Conservation (phyloP, 192 early-diverging fungal genomes). For the Polychytrium aggregatum region DNA sequence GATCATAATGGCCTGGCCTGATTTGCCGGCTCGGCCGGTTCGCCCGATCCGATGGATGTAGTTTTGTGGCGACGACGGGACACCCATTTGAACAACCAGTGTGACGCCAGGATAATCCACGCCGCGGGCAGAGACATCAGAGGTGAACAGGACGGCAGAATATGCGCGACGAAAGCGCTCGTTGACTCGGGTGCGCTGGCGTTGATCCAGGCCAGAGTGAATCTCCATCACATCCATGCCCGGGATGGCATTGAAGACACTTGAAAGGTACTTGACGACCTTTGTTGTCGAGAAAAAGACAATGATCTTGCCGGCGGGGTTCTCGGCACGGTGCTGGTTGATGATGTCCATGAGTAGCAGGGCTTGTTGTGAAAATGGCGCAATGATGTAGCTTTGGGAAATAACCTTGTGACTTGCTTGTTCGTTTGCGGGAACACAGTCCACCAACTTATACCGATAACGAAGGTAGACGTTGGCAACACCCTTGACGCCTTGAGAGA, state of each 20-base stretch:
- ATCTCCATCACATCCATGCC: slow-evolving; percentile 44
- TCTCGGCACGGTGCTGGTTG: slow-evolving; percentile 39
- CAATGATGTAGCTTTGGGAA: slow-evolving; percentile 63
- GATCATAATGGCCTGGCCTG: slow-evolving; percentile 76
- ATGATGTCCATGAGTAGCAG: slow-evolving; percentile 54
- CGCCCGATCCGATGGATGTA: slow-evolving; percentile 96
- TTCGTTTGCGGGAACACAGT: slow-evolving; percentile 79
- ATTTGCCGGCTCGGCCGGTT: slow-evolving; percentile 88
- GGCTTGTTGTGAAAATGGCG: slow-evolving; percentile 52
- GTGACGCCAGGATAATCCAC: slow-evolving; percentile 93
- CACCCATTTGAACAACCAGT: slow-evolving; percentile 80
- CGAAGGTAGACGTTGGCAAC: slow-evolving; percentile 58
- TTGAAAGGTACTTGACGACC: slow-evolving; percentile 47
- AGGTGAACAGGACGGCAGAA: slow-evolving; percentile 69
- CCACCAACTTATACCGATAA: slow-evolving; percentile 56
- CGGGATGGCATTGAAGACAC: slow-evolving; percentile 39
- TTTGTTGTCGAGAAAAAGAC: slow-evolving; percentile 82
- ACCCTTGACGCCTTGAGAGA: slow-evolving; percentile 54
- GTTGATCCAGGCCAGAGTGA: slow-evolving; percentile 73
- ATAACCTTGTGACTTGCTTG: slow-evolving; percentile 69
- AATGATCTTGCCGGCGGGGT: slow-evolving; percentile 68
- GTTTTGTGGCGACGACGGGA: slow-evolving; percentile 68
- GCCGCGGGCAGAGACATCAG: slow-evolving; percentile 93
- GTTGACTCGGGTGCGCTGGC: slow-evolving; percentile 55
- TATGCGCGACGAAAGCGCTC: slow-evolving; percentile 60